Conservation (phyloP, 148 eudicot species). For the Silene latifolia region DNA sequence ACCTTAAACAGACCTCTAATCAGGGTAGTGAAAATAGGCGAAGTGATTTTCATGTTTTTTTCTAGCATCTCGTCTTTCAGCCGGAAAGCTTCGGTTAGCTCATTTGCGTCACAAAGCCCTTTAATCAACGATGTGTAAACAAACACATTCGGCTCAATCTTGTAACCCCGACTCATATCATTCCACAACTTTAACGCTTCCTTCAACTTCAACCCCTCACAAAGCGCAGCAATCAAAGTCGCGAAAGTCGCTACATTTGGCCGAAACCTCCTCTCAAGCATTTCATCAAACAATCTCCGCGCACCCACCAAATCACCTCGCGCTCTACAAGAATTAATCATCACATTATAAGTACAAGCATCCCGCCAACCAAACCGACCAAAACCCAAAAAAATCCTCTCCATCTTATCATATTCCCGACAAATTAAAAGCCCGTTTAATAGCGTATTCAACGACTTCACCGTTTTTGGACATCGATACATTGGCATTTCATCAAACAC, state of each 20-base stretch:
- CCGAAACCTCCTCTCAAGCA: slow-evolving; percentile 42
- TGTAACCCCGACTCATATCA: slow-evolving; percentile 42
- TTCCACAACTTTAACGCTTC: slow-evolving; percentile 55
- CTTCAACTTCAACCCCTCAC: slow-evolving; percentile 34
- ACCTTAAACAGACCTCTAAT: slow-evolving; percentile 56
- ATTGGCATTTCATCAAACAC: slow-evolving; percentile 52
- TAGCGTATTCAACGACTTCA: slow-evolving; percentile 62
- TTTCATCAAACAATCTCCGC: slow-evolving; percentile 68
- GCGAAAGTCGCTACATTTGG: slow-evolving; percentile 62
- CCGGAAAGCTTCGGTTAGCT: slow-evolving; percentile 40
- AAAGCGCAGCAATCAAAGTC: slow-evolving; percentile 58
- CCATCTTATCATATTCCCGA: slow-evolving; percentile 42
- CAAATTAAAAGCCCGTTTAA: slow-evolving; percentile 50
- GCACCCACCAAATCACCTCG: slow-evolving; percentile 51
- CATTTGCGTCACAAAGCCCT: slow-evolving; percentile 49
- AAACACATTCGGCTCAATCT: slow-evolving; percentile 39
- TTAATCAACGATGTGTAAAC: slow-evolving; percentile 59
- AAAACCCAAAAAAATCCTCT: slow-evolving; percentile 37
- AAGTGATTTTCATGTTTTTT: slow-evolving; percentile 28
- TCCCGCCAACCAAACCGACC: slow-evolving; percentile 47
- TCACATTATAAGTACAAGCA: slow-evolving; percentile 63
- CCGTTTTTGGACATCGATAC: slow-evolving; percentile 51
- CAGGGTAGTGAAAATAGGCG: slow-evolving; percentile 48
- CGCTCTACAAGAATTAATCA: slow-evolving; percentile 50
- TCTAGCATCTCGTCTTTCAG: slow-evolving; percentile 64